Conservation (phyloP, 2,329 filamentous ascomycete species). For the Ophiosphaerella herpotricha region DNA sequence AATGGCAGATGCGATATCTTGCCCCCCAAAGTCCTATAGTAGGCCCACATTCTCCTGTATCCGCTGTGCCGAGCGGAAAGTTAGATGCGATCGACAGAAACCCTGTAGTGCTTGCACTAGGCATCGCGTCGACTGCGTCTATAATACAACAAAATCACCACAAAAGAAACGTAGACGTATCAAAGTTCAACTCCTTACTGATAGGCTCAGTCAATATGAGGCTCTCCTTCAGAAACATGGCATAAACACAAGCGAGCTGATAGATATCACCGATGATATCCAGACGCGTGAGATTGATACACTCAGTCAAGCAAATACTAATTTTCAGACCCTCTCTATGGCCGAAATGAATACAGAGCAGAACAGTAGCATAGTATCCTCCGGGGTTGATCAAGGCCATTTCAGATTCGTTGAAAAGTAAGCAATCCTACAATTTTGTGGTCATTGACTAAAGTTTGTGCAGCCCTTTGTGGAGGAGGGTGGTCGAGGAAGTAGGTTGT, state of each 20-base stretch:
- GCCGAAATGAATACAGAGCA: no score
- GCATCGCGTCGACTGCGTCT: conserved; percentile 22
- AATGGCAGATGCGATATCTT: background rate
- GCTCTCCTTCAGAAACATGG: conserved; percentile 25
- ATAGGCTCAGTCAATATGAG: conserved; percentile 28
- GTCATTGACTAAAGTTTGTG: conserved; percentile 58
- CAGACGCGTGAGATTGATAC: no score
- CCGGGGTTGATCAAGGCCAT: background rate
- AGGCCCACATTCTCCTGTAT: conserved; percentile 6
- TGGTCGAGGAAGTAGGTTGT: conserved; percentile 67
- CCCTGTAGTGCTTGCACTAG: conserved; percentile 27
- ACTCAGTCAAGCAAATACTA: background rate
- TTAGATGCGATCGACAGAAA: conserved; percentile 29
- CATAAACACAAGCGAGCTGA: background rate
- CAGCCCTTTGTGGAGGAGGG: conserved; percentile 71
- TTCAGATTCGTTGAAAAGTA: conserved; percentile 65
- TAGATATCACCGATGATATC: background rate
- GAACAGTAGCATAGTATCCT: no score
- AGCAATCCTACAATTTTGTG: conserved; percentile 68
- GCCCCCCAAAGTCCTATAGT: background rate
- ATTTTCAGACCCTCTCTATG: no score
- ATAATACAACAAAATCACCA: conserved; percentile 10
- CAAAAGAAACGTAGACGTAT: conserved; percentile 6
- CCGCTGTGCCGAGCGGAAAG: conserved; percentile 33
- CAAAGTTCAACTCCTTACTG: conserved; percentile 16